Evolutionary conservation across 176 grass and related monocot genomes (phyloP).

Genomic region (Secale cereale): DNA sequence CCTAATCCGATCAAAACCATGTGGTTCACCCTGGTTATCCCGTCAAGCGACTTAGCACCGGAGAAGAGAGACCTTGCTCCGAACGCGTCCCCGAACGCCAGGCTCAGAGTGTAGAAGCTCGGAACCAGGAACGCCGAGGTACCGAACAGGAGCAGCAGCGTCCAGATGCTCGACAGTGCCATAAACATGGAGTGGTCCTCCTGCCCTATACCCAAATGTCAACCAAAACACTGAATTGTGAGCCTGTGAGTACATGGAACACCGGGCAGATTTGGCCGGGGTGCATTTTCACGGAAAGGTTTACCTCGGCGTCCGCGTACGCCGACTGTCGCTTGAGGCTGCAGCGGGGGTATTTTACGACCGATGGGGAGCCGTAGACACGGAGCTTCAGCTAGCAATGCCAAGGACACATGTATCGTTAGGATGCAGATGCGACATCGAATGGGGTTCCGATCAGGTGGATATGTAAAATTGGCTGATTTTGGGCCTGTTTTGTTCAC

Average conservation of each 20-base stretch:
- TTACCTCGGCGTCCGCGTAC: conserved; percentile 90
- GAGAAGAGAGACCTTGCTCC: conserved; percentile 52
- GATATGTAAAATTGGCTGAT: background rate
- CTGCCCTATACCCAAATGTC: conserved; percentile 83
- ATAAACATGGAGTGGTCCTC: conserved; percentile 83
- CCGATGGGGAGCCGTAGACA: conserved; percentile 81
- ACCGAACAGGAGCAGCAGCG: conserved; percentile 67
- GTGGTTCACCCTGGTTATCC: conserved; percentile 48
- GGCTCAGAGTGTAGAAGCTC: conserved; percentile 42
- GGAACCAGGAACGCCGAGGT: conserved; percentile 60
- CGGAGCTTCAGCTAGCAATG: conserved; percentile 73
- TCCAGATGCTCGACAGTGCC: conserved; percentile 76
- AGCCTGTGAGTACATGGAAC: background rate
- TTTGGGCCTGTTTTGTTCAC: conserved; percentile 22
- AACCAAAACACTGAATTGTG: conserved; percentile 35
- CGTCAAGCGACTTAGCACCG: conserved; percentile 35
- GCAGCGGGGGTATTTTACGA: conserved; percentile 90
- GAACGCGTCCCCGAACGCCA: conserved; percentile 39
- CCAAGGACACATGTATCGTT: background rate
- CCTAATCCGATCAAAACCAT: conserved; percentile 60
- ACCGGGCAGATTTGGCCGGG: background rate
- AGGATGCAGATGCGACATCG: background rate
- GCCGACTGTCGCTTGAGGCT: conserved; percentile 81
- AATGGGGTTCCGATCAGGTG: background rate
- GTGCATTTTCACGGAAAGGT: background rate